Evolutionary conservation across 176 grass and related monocot species (phyloP).

Genomic region (Echinochloa phyllopogon): DNA sequence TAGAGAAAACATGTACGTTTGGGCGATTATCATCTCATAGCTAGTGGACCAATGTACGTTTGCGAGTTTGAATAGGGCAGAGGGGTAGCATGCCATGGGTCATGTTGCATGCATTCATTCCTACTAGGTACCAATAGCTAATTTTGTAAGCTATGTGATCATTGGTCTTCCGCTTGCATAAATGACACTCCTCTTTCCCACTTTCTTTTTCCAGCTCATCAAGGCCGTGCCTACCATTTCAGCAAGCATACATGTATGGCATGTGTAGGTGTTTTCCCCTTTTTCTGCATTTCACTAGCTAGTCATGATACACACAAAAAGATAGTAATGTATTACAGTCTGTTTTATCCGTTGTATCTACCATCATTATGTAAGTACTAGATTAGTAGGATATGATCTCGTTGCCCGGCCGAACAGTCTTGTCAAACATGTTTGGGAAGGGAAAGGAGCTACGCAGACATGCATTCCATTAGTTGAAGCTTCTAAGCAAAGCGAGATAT

Average conservation of each 20-base stretch:
- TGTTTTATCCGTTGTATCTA: background rate
- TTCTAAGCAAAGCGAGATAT: conserved; percentile 39
- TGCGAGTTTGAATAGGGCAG: conserved; percentile 17
- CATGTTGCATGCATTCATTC: conserved; percentile 20
- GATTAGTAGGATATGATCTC: background rate
- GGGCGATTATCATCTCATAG: background rate
- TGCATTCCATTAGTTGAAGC: conserved; percentile 21
- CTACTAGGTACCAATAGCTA: background rate
- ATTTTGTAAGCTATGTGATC: background rate
- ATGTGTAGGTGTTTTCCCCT: background rate
- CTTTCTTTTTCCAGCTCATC: conserved; percentile 15
- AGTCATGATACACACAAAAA: background rate
- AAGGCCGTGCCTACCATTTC: background rate
- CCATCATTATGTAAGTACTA: background rate
- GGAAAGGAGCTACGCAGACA: conserved; percentile 22
- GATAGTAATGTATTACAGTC: background rate
- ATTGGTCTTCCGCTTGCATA: conserved; percentile 9
- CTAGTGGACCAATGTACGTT: background rate
- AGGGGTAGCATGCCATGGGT: background rate
- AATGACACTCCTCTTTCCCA: conserved; percentile 12
- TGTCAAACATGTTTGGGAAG: conserved; percentile 15
- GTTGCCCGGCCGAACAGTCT: background rate
- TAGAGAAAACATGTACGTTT: background rate
- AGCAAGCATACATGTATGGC: background rate
- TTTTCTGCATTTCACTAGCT: conserved; percentile 12